A percentile compares a stretch with the other conserved stretches of the same genome.
phyloP scores from a whole-genome alignment of 2,329 filamentous ascomycete genomes.

The Aspergillus vadensis region DNA sequence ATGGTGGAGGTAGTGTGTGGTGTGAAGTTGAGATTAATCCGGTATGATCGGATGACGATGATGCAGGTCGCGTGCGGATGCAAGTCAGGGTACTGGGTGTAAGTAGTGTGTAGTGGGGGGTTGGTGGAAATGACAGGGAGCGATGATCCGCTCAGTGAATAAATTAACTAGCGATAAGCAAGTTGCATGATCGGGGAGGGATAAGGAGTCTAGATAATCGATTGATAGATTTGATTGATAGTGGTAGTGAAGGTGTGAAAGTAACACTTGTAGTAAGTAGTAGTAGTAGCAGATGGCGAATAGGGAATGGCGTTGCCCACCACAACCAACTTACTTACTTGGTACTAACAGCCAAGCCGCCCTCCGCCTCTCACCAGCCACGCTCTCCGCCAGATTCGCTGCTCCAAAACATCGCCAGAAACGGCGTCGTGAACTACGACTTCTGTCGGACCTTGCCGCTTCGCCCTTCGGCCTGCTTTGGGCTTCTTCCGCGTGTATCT shows the following conservation, averaged over 20 bases:
- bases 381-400: constrained; percentile 11
- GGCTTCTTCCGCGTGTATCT: constrained; percentile 5
- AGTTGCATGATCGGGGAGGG: background rate
- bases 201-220: no score
- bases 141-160: background rate
- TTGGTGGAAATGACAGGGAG: background rate
- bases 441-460: constrained; percentile 6
- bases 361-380: constrained; percentile 27
- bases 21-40: background rate
- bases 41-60: constrained; percentile 8
- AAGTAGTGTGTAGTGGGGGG: background rate
- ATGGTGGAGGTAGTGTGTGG: background rate
- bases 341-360: constrained; percentile 17
- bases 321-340: constrained; percentile 24
- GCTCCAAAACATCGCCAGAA: constrained; percentile 28
- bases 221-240: background rate
- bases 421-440: constrained; percentile 14
- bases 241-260: background rate
- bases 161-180: background rate
- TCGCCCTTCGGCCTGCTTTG: constrained; percentile 5
- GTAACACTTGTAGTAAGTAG: background rate
- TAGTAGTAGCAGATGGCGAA: background rate
- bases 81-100: background rate
- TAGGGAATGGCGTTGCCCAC: constrained; percentile 33
- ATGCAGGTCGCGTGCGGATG: constrained; percentile 6